These are phyloP conservation scores for Monilinia fructicola DNA, from an alignment of 2,329 filamentous ascomycete species.

Conservation along the genomic window DNA sequence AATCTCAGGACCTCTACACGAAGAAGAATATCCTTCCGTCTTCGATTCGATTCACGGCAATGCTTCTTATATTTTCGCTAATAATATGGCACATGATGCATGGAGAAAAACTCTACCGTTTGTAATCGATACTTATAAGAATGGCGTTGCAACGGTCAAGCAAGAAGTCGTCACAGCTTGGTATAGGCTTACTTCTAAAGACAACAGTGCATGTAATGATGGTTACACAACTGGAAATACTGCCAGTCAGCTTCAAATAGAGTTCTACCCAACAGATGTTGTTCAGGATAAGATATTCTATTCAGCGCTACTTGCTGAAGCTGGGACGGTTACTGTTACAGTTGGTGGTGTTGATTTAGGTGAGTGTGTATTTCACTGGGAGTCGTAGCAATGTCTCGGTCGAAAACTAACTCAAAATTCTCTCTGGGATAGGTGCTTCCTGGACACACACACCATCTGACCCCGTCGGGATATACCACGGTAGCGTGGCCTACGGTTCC, in stretches of 20 bases:
- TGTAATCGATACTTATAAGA: neutral
- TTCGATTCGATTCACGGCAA: neutral
- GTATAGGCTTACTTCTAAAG: slow-evolving; percentile 1
- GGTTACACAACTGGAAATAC: neutral
- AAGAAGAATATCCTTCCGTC: neutral
- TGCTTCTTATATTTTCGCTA: neutral
- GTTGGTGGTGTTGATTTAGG: neutral
- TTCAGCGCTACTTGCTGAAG: neutral
- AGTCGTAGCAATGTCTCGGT: too few species aligned
- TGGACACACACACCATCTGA: too few species aligned
- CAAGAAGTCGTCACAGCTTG: neutral
- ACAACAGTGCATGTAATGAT: neutral
- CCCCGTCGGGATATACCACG: too few species aligned
- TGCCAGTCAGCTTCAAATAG: neutral
- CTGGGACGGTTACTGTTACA: neutral
- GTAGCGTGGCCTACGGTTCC: too few species aligned
- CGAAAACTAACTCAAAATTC: too few species aligned
- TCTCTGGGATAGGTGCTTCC: too few species aligned
- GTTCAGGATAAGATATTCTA: slow-evolving; percentile 2
- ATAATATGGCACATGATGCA: neutral
- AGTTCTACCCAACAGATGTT: neutral
- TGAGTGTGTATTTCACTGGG: neutral
- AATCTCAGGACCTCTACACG: neutral
- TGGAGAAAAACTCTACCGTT: neutral
- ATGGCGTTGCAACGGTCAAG: neutral